A percentile compares a stretch with the other conserved stretches of the same genome.
These are phyloP conservation scores for Pestalotiopsis sp. DNA, from an alignment of 2,329 filamentous ascomycete genomes.

Conservation along the genomic window DNA sequence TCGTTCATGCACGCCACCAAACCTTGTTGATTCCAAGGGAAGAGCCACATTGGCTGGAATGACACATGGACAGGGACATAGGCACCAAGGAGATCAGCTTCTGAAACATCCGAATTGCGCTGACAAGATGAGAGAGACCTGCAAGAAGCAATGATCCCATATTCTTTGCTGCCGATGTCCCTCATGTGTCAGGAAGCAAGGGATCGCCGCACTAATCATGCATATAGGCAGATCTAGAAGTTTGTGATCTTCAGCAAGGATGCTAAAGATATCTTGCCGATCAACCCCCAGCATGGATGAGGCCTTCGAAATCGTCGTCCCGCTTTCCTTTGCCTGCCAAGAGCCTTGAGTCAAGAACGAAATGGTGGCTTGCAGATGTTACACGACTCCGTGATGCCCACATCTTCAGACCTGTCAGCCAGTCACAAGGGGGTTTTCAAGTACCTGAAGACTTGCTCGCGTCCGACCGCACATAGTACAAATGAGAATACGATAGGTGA, in stretches of 20 bases:
- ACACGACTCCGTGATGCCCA: background rate
- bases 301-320: background rate
- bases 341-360: background rate
- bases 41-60: background rate
- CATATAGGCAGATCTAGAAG: background rate
- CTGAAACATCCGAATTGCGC: background rate
- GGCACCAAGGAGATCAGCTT: background rate
- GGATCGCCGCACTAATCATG: background rate
- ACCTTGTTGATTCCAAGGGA: background rate
- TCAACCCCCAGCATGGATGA: background rate
- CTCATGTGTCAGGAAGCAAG: background rate
- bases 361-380: background rate
- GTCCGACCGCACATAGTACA: too few species aligned
- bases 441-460: too few species aligned
- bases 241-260: background rate
- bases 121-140: background rate
- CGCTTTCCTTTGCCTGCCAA: background rate
- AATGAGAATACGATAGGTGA: too few species aligned
- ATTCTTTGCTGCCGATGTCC: background rate
- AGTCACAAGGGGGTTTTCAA: too few species aligned
- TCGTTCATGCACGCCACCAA: conserved; percentile 1
- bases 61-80: background rate
- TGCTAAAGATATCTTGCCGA: background rate
- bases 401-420: background rate
- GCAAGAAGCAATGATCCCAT: background rate